A percentile compares a stretch with the other conserved stretches of the same genome.
phyloP scores from a whole-genome alignment of 1,139 yeast genomes.

The Magnusiomyces sp. region DNA sequence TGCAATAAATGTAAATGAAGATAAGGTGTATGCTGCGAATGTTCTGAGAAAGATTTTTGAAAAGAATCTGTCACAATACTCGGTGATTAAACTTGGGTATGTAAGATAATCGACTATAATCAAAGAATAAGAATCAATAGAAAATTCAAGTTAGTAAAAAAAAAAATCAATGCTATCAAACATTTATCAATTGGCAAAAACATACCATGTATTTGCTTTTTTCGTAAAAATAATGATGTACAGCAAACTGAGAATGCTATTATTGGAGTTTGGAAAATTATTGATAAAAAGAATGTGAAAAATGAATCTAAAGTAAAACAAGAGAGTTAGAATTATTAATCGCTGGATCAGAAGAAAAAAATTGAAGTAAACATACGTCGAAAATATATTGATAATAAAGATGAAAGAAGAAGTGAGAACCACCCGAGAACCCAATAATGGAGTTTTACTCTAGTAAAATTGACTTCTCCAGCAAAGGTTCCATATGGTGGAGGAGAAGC shows the following conservation, averaged over 20 bases:
- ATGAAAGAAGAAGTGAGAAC: slow-evolving; percentile 17
- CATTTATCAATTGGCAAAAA: not conserved
- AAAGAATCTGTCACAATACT: slow-evolving; percentile 39
- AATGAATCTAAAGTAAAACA: slow-evolving; percentile 15
- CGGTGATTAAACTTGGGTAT: slow-evolving; percentile 18
- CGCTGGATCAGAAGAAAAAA: not conserved
- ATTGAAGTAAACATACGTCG: slow-evolving; percentile 10
- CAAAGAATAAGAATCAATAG: not conserved
- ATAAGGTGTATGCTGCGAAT: slow-evolving; percentile 34
- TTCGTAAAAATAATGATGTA: slow-evolving; percentile 20
- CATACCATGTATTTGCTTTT: slow-evolving; percentile 22
- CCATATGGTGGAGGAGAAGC: slow-evolving; percentile 9
- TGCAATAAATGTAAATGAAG: slow-evolving; percentile 34
- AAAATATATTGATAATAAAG: slow-evolving; percentile 14
- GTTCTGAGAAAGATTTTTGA: slow-evolving; percentile 36
- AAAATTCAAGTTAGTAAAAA: not conserved
- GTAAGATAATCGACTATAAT: slow-evolving; percentile 9
- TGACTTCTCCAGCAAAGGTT: slow-evolving; percentile 17
- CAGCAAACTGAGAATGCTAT: too few species aligned
- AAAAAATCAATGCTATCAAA: not conserved
- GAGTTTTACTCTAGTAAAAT: slow-evolving; percentile 26
- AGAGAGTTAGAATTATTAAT: slow-evolving; percentile 5
- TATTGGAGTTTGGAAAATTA: slow-evolving; percentile 17
- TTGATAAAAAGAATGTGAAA: slow-evolving; percentile 18
- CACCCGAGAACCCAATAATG: slow-evolving; percentile 21